Conservation (phyloP, 1,284 basidiomycete genomes). For the Porphyrellus sp. region DNA sequence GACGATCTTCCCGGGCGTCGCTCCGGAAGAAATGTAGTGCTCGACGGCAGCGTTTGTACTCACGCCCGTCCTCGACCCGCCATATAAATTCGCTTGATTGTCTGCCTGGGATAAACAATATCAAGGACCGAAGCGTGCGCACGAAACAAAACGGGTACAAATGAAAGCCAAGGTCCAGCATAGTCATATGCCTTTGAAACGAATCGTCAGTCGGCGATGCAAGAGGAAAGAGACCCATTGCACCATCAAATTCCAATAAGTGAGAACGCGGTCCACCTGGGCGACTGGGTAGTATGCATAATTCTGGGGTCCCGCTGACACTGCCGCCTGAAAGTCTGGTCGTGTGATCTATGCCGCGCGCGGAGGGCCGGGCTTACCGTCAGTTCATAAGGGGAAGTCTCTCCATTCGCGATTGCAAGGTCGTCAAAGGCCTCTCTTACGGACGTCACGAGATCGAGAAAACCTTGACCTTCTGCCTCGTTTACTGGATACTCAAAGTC, state of each 20-base stretch:
- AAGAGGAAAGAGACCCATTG: conserved; percentile 6
- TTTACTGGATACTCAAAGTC: conserved; percentile 66
- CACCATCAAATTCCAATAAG: conserved; percentile 93
- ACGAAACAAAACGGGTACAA: conserved; percentile 26
- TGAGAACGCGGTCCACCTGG: conserved; percentile 73
- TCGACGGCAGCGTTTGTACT: conserved; percentile 72
- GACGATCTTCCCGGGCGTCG: conserved; percentile 70
- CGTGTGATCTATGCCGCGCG: background rate
- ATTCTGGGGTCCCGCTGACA: conserved; percentile 64
- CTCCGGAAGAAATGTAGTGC: conserved; percentile 66
- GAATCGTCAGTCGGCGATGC: conserved; percentile 6
- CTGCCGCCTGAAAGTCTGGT: conserved; percentile 35
- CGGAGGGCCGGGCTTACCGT: conserved; percentile 35
- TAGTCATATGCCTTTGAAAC: conserved; percentile 68
- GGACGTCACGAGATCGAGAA: conserved; percentile 56
- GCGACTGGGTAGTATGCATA: conserved; percentile 63
- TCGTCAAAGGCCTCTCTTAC: conserved; percentile 55
- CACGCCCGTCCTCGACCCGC: conserved; percentile 55
- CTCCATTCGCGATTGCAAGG: conserved; percentile 54
- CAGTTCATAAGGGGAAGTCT: conserved; percentile 55
- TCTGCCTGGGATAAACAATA: conserved; percentile 43
- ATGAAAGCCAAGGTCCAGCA: conserved; percentile 66
- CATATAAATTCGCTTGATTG: conserved; percentile 83
- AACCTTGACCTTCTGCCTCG: conserved; percentile 51
- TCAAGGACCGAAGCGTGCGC: background rate